Base-by-base conservation (phyloP, 2,329 filamentous ascomycete species). In the Dothiorella sarmentorum region DNA sequence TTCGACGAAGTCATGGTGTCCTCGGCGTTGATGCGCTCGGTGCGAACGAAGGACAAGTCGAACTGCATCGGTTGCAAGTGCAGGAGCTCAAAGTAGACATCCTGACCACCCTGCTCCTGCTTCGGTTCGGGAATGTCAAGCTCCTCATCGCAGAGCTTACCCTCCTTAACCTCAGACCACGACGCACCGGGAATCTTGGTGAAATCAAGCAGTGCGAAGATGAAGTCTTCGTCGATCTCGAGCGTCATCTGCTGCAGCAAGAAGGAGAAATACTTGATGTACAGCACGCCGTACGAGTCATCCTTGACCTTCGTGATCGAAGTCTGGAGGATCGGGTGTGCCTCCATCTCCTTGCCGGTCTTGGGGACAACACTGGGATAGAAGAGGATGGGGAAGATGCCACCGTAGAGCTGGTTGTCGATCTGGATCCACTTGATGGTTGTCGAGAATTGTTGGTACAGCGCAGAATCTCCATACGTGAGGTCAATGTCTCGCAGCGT, bases 341-440 rank as follows among this genome's bases (percentile, higher is more conserved):
- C 88, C 63, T 97, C 94, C 70, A 96, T 94, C 73, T 99, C 94
- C 69, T 94, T 92, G 33, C 91, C 91, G 63, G 91, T 94, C 81
- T 97, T 97, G 0, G 94, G 93, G 15, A 99, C 94, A 9, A 99
- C 94, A 74, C 92, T 97, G 5, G 94, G 94, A 71, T 99, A 99
- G 59, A 99, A 80, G 27, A 99, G 85, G 76, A 99, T 96, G 0
- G 94, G 94, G 80, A 99, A 99, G 65, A 99, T 92, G 24, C 95
- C 94, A 26, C 95, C 95, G 68, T 99, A 99, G 13, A 99, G 84
- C 73, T 99, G 94, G 67, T 99, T 99, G 75, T 99, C 94, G 66
- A 99, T 90, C 74, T 99, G 94, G 26, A 99, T 94, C 95, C 95
- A 99, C 73, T 99, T 97, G 71, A 97, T 88, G 0, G 91, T 90